phyloP scores from a whole-genome alignment of 2,329 filamentous ascomycete species.

The Pleomassaria siparia region DNA sequence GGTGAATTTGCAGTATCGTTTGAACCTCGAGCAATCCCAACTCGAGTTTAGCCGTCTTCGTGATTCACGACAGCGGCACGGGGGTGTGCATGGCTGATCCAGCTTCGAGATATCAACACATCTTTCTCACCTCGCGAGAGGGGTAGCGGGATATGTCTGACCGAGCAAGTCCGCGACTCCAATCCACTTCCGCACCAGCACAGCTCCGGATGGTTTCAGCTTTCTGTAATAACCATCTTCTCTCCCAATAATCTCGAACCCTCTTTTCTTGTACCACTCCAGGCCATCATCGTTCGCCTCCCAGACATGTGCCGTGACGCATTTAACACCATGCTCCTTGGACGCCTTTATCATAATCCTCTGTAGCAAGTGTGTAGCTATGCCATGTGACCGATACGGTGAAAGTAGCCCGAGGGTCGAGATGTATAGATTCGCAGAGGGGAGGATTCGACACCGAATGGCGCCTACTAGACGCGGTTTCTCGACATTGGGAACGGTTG shows the following conservation, averaged over 20 bases:
- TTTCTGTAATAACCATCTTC: conserved; percentile 62
- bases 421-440: conserved; percentile 56
- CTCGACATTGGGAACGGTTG: conserved; percentile 4
- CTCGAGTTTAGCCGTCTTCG: too few relatives aligned
- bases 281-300: conserved; percentile 62
- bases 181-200: conserved; percentile 52
- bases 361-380: conserved; percentile 58
- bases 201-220: conserved; percentile 58
- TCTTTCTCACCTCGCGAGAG: neutral
- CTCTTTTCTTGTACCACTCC: conserved; percentile 62
- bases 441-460: conserved; percentile 50
- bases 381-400: conserved; percentile 59
- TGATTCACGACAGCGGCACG: too few relatives aligned
- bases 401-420: conserved; percentile 62
- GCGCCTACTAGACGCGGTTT: conserved; percentile 48
- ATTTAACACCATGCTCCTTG: conserved; percentile 52
- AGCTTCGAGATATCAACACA: neutral
- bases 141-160: neutral
- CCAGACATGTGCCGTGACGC: conserved; percentile 65
- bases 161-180: conserved; percentile 37
- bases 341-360: conserved; percentile 50
- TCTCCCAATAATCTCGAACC: conserved; percentile 55
- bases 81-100: too few relatives aligned
- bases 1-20: too few relatives aligned
- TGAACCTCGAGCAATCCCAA: too few relatives aligned